These are phyloP conservation scores for Microthlaspi erraticum DNA, from an alignment of 345 rosid genomes.

Conservation along the genomic window DNA sequence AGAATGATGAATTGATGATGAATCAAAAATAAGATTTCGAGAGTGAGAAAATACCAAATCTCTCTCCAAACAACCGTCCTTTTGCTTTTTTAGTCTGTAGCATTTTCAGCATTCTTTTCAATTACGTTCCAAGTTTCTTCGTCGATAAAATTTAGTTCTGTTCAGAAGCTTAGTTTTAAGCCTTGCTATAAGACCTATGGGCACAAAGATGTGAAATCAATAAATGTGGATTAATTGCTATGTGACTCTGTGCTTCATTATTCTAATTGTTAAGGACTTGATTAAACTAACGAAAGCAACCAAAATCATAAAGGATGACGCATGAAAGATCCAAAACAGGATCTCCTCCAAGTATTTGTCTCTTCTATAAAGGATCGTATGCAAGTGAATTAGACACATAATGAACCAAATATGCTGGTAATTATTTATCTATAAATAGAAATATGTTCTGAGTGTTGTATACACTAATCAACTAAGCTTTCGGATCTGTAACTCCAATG, in stretches of 20 bases:
- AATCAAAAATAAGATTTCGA: slow-evolving; percentile 27
- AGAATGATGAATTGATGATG: slow-evolving; percentile 8
- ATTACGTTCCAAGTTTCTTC: neutral
- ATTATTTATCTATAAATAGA: too few relatives aligned
- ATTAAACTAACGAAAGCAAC: slow-evolving; percentile 11
- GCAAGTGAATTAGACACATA: too few relatives aligned
- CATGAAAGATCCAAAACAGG: slow-evolving; percentile 38
- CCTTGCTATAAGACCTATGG: too few relatives aligned
- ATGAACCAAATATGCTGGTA: too few relatives aligned
- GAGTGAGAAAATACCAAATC: slow-evolving; percentile 24
- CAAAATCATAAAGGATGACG: slow-evolving; percentile 7
- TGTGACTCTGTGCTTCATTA: neutral
- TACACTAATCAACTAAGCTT: neutral
- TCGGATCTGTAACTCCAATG: slow-evolving; percentile 22
- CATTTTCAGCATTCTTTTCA: slow-evolving; percentile 8
- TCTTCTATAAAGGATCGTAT: slow-evolving; percentile 2
- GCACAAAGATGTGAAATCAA: neutral
- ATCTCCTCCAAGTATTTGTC: slow-evolving; percentile 25
- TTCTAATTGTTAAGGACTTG: neutral
- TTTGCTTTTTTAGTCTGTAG: slow-evolving; percentile 24
- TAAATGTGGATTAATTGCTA: slow-evolving; percentile 2
- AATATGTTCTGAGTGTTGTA: too few relatives aligned
- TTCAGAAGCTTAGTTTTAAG: too few relatives aligned
- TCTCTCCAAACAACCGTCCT: slow-evolving; percentile 24
- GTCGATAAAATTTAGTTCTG: too few relatives aligned